Evolutionary conservation across 192 early-diverging fungal species (phyloP), one percentile per base, ranked within the genome.

Genomic region (Mortierella antarctica): DNA sequence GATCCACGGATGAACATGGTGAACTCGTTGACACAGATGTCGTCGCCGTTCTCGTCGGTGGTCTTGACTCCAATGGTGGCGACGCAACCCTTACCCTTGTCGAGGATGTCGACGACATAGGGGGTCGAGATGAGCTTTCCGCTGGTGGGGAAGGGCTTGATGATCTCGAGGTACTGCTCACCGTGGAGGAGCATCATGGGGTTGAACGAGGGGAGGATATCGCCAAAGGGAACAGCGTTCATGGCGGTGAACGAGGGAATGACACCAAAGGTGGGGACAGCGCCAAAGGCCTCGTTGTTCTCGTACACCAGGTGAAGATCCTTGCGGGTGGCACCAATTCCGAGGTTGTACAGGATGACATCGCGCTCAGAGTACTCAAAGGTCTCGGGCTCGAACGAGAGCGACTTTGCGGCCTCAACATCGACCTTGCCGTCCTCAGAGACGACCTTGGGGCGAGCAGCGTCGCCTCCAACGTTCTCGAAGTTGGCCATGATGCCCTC

Each of bases 171-270:
- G 86, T 92, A 99, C 88, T 99, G 98, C 88, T 99, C 97, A 75
- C 97, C 97, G 86, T 99, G 98, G 57, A 99, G 88, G 63, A 99
- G 90, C 95, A 97, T 96, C 95, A 97, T 97, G 51, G 91, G 92
- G 85, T 95, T 95, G 83, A 95, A 96, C 64, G 92, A 84, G 14
- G 91, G 92, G 20, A 96, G 60, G 58, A 92, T 82, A 14, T 95
- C 91, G 44, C 87, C 89, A 69, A 93, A 92, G 20, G 92, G 89
- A 70, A 91, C 86, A n/a, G 83, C 49, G 70, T 85, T 86, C 85
- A 92, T 89, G 62, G 88, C 83, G 68, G 82, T 86, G 83, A 97
- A 93, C 7, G 90, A 89, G 3, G 96, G 92, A 55, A 98, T 89
- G 47, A 99, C 97, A 23, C 93, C 96, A 81, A 93, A 98, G 31